Percentiles rank a stretch among this genome's conserved stretches.
phyloP scores from a whole-genome alignment of 768 basidiomycete genomes.

The Podaxis mareebaensis region DNA sequence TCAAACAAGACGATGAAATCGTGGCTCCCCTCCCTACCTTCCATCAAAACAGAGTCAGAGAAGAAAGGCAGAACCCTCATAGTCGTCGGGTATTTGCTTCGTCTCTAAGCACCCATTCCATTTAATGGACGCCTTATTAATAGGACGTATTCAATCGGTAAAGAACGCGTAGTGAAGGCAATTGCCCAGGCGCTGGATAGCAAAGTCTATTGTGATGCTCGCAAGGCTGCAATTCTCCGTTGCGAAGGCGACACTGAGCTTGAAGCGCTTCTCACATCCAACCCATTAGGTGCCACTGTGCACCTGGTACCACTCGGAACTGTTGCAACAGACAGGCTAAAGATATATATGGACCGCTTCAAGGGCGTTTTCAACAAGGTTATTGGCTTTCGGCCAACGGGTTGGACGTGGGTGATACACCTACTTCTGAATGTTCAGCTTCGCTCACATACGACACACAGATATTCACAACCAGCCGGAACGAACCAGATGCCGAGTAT shows the following conservation, averaged over 20 bases:
- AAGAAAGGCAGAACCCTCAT: slow-evolving; percentile 46
- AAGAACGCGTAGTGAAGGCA: slow-evolving; percentile 96
- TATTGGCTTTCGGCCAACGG: slow-evolving; percentile 90
- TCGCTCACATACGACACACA: slow-evolving; percentile 25
- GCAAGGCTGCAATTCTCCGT: slow-evolving; percentile 79
- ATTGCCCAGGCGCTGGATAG: slow-evolving; percentile 79
- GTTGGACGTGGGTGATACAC: slow-evolving; percentile 81
- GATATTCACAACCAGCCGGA: slow-evolving; percentile 68
- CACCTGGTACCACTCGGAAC: slow-evolving; percentile 82
- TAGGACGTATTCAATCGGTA: slow-evolving; percentile 96
- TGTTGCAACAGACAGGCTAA: slow-evolving; percentile 76
- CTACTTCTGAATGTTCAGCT: neutral
- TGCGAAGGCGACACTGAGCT: slow-evolving; percentile 87
- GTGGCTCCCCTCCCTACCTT: slow-evolving; percentile 47
- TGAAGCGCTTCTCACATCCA: slow-evolving; percentile 69
- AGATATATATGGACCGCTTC: slow-evolving; percentile 73
- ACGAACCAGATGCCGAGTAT: slow-evolving; percentile 65
- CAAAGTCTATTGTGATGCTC: slow-evolving; percentile 87
- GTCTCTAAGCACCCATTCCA: neutral
- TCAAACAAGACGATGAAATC: slow-evolving; percentile 43
- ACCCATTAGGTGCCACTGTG: slow-evolving; percentile 77
- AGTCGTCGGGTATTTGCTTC: slow-evolving; percentile 64
- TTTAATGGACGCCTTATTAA: neutral
- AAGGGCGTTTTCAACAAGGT: slow-evolving; percentile 69
- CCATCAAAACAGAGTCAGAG: slow-evolving; percentile 29